phyloP scores from a whole-genome alignment of 169 alveolate species.

The Cryptosporidium viatorum region DNA sequence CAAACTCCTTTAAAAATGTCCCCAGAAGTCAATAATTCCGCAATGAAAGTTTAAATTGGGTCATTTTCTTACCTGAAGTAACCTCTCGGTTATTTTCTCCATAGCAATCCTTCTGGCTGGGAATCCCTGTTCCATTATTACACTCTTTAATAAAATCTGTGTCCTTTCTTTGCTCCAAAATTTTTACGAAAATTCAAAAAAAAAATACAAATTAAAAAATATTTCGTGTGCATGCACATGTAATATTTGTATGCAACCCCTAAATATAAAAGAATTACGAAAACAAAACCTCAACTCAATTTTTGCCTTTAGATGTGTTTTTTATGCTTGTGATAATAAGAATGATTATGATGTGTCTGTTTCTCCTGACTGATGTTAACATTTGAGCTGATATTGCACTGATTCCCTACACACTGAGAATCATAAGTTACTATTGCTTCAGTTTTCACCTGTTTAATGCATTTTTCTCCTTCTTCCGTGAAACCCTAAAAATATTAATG shows the following conservation, averaged over 20 bases:
- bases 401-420: slow-evolving; percentile 57
- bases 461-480: slow-evolving; percentile 44
- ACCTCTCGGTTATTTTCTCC: slow-evolving; percentile 57
- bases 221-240: slow-evolving; percentile 66
- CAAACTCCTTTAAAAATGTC: slow-evolving; percentile 30
- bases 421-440: slow-evolving; percentile 63
- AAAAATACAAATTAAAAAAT: slow-evolving; percentile 1
- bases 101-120: slow-evolving; percentile 47
- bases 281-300: not conserved
- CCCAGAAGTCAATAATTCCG: not conserved
- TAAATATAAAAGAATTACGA: not conserved
- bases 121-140: slow-evolving; percentile 48
- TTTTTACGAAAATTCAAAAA: not conserved
- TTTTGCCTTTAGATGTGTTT: slow-evolving; percentile 1
- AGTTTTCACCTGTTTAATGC: slow-evolving; percentile 53
- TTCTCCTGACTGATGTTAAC: not conserved
- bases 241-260: slow-evolving; percentile 23
- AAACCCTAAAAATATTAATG: slow-evolving; percentile 38
- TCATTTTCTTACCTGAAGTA: slow-evolving; percentile 45
- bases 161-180: not conserved
- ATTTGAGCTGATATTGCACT: slow-evolving; percentile 4
- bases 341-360: not conserved
- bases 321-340: slow-evolving; percentile 20
- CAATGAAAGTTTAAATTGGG: not conserved
- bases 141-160: not conserved